Evolutionary conservation across 768 basidiomycete species (phyloP).

Genomic region (Daedaleopsis nitida): DNA sequence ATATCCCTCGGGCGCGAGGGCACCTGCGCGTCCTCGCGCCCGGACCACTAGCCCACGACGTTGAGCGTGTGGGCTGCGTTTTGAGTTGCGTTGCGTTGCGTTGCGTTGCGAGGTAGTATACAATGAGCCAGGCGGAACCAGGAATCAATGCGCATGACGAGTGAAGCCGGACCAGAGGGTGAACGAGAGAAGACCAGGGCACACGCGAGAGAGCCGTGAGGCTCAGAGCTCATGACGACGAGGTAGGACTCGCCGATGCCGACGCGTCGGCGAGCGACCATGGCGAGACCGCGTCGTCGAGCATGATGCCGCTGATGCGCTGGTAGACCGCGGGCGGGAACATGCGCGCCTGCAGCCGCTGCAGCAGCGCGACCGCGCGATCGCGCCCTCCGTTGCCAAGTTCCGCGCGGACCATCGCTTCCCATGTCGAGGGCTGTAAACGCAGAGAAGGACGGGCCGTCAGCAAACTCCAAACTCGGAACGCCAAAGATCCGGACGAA

Average conservation of each 20-base stretch:
- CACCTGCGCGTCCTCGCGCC: no score
- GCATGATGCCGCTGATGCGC: conserved; percentile 78
- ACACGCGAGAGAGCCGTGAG: background rate
- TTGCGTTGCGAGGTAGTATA: conserved; percentile 7
- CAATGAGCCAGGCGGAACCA: conserved; percentile 4
- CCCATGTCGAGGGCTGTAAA: conserved; percentile 85
- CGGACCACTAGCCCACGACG: no score
- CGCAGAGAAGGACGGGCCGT: conserved; percentile 3
- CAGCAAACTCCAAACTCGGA: background rate
- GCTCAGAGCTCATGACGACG: conserved; percentile 2
- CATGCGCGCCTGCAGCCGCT: conserved; percentile 73
- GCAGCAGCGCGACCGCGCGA: conserved; percentile 67
- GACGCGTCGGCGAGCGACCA: conserved; percentile 28
- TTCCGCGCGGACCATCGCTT: conserved; percentile 93
- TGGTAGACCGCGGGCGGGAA: conserved; percentile 80
- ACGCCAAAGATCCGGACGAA: no score
- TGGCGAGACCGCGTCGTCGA: conserved; percentile 62
- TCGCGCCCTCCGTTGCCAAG: conserved; percentile 75
- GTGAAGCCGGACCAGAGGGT: background rate
- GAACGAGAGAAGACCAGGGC: background rate
- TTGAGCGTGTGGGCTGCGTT: no score
- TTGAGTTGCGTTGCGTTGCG: background rate
- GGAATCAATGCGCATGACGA: conserved; percentile 8
- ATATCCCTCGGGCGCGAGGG: no score
- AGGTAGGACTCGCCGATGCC: background rate